A percentile compares a stretch with the other conserved stretches of the same genome.
These are phyloP conservation scores for Pseudogymnoascus pannorum DNA, from an alignment of 2,329 filamentous ascomycete genomes.

Conservation along the genomic window DNA sequence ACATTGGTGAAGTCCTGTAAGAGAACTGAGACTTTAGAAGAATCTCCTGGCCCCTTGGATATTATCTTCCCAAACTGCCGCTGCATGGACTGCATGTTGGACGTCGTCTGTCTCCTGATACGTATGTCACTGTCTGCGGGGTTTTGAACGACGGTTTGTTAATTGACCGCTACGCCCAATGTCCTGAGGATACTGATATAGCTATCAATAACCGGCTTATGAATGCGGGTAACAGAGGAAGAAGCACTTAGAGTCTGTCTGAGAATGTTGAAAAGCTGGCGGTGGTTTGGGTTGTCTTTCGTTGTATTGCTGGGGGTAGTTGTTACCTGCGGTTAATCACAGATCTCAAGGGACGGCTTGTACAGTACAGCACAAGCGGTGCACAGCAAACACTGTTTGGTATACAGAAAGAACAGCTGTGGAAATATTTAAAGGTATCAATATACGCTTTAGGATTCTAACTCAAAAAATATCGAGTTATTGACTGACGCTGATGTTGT, in stretches of 20 bases:
- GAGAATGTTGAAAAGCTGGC: neutral
- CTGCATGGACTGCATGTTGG: slow-evolving; percentile 63
- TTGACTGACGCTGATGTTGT: neutral
- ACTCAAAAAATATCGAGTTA: neutral
- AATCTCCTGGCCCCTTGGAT: slow-evolving; percentile 61
- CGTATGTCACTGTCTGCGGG: neutral
- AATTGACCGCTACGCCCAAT: neutral
- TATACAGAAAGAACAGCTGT: neutral
- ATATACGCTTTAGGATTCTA: neutral
- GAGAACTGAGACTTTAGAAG: slow-evolving; percentile 66
- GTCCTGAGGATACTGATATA: neutral
- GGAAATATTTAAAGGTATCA: neutral
- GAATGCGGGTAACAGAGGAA: neutral
- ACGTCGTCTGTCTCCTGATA: neutral
- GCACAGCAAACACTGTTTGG: neutral
- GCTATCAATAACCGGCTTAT: neutral
- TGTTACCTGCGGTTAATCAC: slow-evolving; percentile 3
- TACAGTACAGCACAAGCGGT: neutral
- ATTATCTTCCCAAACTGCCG: slow-evolving; percentile 67
- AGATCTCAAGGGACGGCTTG: neutral
- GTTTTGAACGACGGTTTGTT: neutral
- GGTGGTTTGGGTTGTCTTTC: neutral
- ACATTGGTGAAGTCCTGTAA: slow-evolving; percentile 76
- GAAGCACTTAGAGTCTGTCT: neutral
- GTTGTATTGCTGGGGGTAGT: neutral